Percentiles rank a stretch among this genome's conserved stretches.
Conservation (phyloP, 108 stramenopile genomes). For the Asterionellopsis glacialis region DNA sequence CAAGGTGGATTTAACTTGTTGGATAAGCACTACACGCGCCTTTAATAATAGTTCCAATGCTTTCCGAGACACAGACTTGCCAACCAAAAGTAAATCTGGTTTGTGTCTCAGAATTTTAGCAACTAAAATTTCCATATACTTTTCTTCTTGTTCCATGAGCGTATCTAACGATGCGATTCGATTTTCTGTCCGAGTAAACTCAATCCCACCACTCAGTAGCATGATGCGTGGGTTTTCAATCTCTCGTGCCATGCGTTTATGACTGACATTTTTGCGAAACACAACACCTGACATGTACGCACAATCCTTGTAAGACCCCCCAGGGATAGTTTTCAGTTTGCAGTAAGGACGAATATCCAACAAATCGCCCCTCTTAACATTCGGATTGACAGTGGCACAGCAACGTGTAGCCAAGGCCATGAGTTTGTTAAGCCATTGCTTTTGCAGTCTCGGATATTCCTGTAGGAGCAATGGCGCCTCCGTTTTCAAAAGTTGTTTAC, state of each 20-base stretch:
- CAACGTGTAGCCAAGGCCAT: constrained; percentile 77
- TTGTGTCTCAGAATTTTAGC: constrained; percentile 85
- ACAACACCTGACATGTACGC: constrained; percentile 87
- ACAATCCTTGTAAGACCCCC: constrained; percentile 72
- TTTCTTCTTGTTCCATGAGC: constrained; percentile 89
- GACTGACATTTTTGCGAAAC: constrained; percentile 87
- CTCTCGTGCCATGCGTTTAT: constrained; percentile 80
- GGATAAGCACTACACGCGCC: constrained; percentile 79
- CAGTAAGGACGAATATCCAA: constrained; percentile 76
- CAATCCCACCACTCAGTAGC: constrained; percentile 89
- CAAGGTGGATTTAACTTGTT: constrained; percentile 84
- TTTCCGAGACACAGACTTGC: constrained; percentile 72
- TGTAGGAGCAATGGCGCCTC: constrained; percentile 65
- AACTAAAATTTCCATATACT: constrained; percentile 92
- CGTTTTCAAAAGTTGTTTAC: constrained; percentile 43
- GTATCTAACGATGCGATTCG: constrained; percentile 87
- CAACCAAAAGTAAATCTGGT: constrained; percentile 87
- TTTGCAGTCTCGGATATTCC: neutral
- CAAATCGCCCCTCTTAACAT: constrained; percentile 84
- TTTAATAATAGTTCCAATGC: constrained; percentile 87
- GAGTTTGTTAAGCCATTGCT: constrained; percentile 71
- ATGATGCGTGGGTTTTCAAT: constrained; percentile 85
- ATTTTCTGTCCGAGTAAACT: constrained; percentile 86
- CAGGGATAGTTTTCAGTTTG: constrained; percentile 80
- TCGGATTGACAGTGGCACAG: constrained; percentile 83